A percentile compares a stretch with the other conserved stretches of the same genome.
Conservation (phyloP, 345 rosid species). For the Camelina hispida region DNA sequence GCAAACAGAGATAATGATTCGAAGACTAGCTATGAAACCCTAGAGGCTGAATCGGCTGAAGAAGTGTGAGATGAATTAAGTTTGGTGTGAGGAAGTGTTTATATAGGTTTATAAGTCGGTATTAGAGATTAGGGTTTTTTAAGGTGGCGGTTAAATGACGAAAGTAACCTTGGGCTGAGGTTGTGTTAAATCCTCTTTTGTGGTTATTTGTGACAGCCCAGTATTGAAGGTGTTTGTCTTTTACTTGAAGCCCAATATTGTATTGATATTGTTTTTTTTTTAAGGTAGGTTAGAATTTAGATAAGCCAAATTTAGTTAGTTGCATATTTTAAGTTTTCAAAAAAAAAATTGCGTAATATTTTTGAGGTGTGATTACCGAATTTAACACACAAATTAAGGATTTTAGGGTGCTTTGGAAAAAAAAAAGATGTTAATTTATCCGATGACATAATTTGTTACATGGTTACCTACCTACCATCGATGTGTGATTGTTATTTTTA, state of each 20-base stretch:
- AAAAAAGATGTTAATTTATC: neutral
- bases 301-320: no score
- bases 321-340: neutral
- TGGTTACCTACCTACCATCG: no score
- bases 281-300: no score
- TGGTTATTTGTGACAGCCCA: neutral
- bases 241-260: neutral
- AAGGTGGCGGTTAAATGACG: neutral
- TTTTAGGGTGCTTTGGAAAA: neutral
- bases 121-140: conserved; percentile 35
- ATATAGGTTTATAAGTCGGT: conserved; percentile 21
- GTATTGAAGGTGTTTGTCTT: neutral
- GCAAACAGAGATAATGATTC: neutral
- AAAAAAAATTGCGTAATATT: neutral
- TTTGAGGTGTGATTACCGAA: neutral
- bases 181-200: neutral
- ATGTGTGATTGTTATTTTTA: no score
- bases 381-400: neutral
- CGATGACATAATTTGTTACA: neutral
- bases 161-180: conserved; percentile 20
- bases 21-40: neutral
- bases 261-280: neutral
- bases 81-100: neutral
- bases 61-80: neutral
- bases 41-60: conserved; percentile 6